These are phyloP conservation scores for Microbotryomycetes sp. DNA, from an alignment of 1,284 basidiomycete species.

Conservation along the genomic window DNA sequence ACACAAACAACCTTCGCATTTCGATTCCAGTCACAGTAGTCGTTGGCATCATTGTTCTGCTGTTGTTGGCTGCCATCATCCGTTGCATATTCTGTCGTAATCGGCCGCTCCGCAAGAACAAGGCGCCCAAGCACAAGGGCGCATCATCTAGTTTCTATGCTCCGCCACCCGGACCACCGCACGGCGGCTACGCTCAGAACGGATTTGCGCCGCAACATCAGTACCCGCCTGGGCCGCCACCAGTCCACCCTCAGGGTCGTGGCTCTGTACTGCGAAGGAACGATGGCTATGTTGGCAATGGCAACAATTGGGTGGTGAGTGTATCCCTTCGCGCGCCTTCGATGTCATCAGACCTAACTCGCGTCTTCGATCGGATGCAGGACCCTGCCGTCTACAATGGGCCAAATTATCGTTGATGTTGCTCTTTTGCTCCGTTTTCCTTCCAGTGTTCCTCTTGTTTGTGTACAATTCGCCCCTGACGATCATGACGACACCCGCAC, in stretches of 20 bases:
- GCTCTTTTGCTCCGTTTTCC: not conserved
- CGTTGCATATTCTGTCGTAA: slow-evolving; percentile 38
- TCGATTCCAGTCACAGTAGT: slow-evolving; percentile 59
- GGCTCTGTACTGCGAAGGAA: slow-evolving; percentile 8
- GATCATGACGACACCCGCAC: no score
- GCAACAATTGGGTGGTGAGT: slow-evolving; percentile 7
- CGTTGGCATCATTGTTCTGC: slow-evolving; percentile 53
- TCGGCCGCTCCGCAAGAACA: not conserved
- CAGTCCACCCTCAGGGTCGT: slow-evolving; percentile 2
- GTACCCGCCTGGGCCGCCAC: slow-evolving; percentile 21
- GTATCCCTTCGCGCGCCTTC: no score
- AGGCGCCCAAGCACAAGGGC: not conserved
- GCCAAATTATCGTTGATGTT: slow-evolving; percentile 35
- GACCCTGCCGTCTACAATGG: slow-evolving; percentile 38
- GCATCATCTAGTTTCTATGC: not conserved
- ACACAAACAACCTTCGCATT: slow-evolving; percentile 61
- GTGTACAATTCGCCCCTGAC: not conserved
- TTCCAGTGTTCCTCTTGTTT: not conserved
- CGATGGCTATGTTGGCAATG: slow-evolving; percentile 1
- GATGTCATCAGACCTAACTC: no score
- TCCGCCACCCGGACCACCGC: slow-evolving; percentile 7
- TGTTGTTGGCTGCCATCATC: slow-evolving; percentile 40
- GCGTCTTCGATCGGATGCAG: no score
- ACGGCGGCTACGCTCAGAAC: slow-evolving; percentile 12
- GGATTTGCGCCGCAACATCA: slow-evolving; percentile 12